Base-by-base conservation (phyloP, 2,329 filamentous ascomycete species). In the Claviceps sp. region DNA sequence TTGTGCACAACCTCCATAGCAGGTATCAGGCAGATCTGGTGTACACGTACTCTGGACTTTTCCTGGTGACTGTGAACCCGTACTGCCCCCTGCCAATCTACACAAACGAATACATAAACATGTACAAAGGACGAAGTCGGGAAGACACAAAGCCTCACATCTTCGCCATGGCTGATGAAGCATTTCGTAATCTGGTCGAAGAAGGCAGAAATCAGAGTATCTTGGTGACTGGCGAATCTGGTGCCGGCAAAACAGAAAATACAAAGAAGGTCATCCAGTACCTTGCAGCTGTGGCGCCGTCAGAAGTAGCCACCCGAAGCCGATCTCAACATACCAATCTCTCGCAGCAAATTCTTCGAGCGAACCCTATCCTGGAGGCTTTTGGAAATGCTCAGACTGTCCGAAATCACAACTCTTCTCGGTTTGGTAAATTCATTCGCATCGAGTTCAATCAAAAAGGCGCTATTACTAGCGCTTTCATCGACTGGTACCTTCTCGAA, bases 211-310 rank as follows among this genome's bases (percentile, higher is more conserved):
- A 98, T 61, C 93, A 98, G 70, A 97, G 91, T 62, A 98, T 98
- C 61, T 75, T 98, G 50, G 94, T 98, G 22, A 98, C 93, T 2
- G 93, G 93, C 69, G 93, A 98, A 71, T 98, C 93, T 18, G 93
- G 93, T 64, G 93, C 93, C 37, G 93, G 93, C 60, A 98, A 98
- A 72, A 98, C 93, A 0, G 93, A 98, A 66, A 98, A 98, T 65
- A 98, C 93, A 16, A 98, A 98, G 65, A 98, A 98, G 67, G 93
- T 98, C 59, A 98, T 98, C 52, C 94, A 98, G 62, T 98, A 98
- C 63, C 81, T 98, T 44, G 93, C 93, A 14, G 89, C 93, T 1
- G 93, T 98, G 46, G 93, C 93, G 9, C 86, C 87, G 43, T 81
- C 87, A 0, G 91, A 97, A 54, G 82, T 84, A 0, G 77, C 84